Base-by-base conservation (phyloP, 2,329 filamentous ascomycete genomes). In the Pleurostoma richardsiae region DNA sequence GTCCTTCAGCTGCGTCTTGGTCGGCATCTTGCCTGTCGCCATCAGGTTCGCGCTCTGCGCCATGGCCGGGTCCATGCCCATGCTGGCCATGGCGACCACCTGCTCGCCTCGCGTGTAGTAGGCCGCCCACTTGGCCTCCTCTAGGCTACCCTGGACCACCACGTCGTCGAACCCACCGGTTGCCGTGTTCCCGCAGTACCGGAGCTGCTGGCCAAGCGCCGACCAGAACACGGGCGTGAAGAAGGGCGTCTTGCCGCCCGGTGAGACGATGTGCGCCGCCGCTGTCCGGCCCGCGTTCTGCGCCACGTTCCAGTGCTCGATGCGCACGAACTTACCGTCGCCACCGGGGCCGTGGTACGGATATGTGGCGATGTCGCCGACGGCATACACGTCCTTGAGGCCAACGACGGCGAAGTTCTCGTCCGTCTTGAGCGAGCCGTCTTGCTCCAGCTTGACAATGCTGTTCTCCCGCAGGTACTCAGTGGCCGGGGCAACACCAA, bases 141-240 rank as follows among this genome's bases (percentile, higher is more conserved):
- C 84, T 0, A 85, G 81, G 55, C 88, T 80, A 10, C 92, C 92
- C 43, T 87, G 79, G 8, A 99, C 57, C 1, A 97, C 76, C 4
- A 96, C 61, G 56, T 95, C 90, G 61, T 99, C 94, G 72, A 82
- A 97, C 1, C 92, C 92, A 45, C 81, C 57, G 40, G 74, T 69
- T 19, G 19, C 19, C 0, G 91, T 90, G 70, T 92, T 94, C 10
- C 94, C 94, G 61, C 90, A 96, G 74, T 99, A 99, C 41, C 94
- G 82, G 58, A 99, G 68, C 69, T 99, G 94, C 5, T 83, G 79
- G 4, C 91, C 90, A 4, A 99, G 72, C 0, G 94, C 94, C 2
- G 90, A 96, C 94, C 94, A 99, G 74, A 99, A 99, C 43, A 99
- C 80, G 1, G 94, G 94, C 48, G 94, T 92, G 67, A 96, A 96